Percentiles rank a stretch among this genome's conserved stretches.
phyloP scores from a whole-genome alignment of 2,329 filamentous ascomycete species.

The Clonostachys chloroleuca region DNA sequence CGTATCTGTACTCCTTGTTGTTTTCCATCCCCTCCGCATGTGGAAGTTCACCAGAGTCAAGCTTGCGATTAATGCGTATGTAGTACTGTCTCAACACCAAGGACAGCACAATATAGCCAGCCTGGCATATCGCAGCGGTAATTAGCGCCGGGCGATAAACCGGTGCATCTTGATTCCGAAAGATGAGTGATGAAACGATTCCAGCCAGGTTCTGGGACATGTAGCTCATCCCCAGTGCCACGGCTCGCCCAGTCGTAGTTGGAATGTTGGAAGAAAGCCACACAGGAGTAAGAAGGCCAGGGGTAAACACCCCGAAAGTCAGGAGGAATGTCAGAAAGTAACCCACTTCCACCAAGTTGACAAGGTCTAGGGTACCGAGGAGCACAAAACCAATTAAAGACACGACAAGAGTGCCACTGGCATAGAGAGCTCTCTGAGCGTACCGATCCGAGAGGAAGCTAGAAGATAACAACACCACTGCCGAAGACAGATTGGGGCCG shows the following conservation, averaged over 20 bases:
- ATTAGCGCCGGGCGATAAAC: constrained; percentile 4
- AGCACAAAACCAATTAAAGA: constrained; percentile 11
- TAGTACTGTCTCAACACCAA: constrained; percentile 3
- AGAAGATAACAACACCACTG: constrained; percentile 6
- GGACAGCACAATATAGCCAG: not conserved
- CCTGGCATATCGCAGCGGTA: constrained; percentile 1
- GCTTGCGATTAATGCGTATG: constrained; percentile 1
- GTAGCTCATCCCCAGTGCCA: constrained; percentile 4
- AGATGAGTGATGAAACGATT: constrained; percentile 4
- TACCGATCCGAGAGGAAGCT: constrained; percentile 10
- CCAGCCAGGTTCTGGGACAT: constrained; percentile 5
- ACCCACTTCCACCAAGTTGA: constrained; percentile 8
- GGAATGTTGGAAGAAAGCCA: constrained; percentile 4
- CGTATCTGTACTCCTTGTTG: constrained; percentile 1
- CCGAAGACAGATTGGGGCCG: constrained; percentile 12
- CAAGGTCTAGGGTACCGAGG: constrained; percentile 10
- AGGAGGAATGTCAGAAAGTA: constrained; percentile 15
- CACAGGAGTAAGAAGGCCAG: constrained; percentile 4
- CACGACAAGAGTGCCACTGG: constrained; percentile 7
- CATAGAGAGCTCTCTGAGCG: constrained; percentile 9
- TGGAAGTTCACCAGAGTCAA: constrained; percentile 1
- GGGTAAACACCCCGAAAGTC: constrained; percentile 11
- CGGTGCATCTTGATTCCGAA: constrained; percentile 4
- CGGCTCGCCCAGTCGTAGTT: constrained; percentile 5
- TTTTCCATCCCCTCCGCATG: constrained; percentile 1